A percentile compares a stretch with the other conserved stretches of the same genome.
Evolutionary conservation across 768 basidiomycete genomes (phyloP).

Genomic region (Dentipellis sp.): DNA sequence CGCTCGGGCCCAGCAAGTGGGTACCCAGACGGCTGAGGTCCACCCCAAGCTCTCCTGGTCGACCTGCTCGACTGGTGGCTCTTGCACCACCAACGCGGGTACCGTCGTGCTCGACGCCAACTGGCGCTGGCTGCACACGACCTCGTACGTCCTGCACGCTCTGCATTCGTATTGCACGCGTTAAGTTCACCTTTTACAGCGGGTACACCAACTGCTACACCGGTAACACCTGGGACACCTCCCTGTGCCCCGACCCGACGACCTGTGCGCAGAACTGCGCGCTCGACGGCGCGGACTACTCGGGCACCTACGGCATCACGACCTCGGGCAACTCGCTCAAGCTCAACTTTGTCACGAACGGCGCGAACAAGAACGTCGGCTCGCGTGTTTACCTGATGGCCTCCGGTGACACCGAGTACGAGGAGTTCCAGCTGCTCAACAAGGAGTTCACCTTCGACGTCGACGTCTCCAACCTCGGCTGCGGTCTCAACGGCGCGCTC

Average conservation of each 20-base stretch:
- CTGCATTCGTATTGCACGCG: background rate
- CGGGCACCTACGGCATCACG: conserved; percentile 17
- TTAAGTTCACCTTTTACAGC: no score
- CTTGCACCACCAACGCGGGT: background rate
- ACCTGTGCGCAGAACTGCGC: conserved; percentile 21
- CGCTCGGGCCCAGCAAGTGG: conserved; percentile 17
- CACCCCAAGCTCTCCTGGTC: conserved; percentile 17
- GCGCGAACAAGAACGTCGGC: conserved; percentile 22
- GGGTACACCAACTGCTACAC: conserved; percentile 22
- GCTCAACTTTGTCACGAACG: conserved; percentile 24
- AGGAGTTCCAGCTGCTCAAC: conserved; percentile 42
- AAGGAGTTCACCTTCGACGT: conserved; percentile 54
- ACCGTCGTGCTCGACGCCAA: conserved; percentile 16
- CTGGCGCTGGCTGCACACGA: conserved; percentile 18
- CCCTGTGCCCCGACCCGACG: conserved; percentile 16
- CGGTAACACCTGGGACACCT: conserved; percentile 18
- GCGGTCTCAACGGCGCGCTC: conserved; percentile 53
- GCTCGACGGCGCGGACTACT: conserved; percentile 21
- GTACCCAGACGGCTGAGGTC: conserved; percentile 16
- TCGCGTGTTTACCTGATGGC: conserved; percentile 42
- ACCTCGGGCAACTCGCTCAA: conserved; percentile 20
- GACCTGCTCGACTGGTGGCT: conserved; percentile 14
- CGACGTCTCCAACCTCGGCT: conserved; percentile 46
- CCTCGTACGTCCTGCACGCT: background rate
- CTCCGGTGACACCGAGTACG: conserved; percentile 29